phyloP scores from a whole-genome alignment of 176 grass and related monocot genomes.

The Eragrostis curvula region DNA sequence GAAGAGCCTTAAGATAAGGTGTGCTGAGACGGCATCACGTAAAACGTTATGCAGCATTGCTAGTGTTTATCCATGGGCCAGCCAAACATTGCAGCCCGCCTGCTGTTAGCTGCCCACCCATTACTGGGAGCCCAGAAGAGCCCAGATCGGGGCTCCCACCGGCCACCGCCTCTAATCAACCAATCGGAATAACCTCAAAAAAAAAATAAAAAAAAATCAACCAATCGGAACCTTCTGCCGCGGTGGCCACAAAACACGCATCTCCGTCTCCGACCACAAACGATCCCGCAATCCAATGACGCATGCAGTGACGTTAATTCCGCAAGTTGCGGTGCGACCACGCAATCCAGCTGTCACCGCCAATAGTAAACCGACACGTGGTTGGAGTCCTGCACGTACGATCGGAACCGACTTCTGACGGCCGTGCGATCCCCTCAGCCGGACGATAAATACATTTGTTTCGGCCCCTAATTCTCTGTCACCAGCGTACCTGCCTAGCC shows the following conservation, averaged over 20 bases:
- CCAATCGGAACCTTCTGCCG: too few species aligned
- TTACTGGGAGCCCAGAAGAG: too few species aligned
- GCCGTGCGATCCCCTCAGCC: background rate
- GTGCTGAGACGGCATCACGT: too few species aligned
- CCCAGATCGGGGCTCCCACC: too few species aligned
- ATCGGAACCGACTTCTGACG: background rate
- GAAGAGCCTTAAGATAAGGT: too few species aligned
- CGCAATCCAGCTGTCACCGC: slow-evolving; percentile 41
- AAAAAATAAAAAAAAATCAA: too few species aligned
- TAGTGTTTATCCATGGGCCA: too few species aligned
- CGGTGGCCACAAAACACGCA: accelerated
- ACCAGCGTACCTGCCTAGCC: background rate
- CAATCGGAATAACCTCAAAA: too few species aligned
- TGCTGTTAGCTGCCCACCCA: too few species aligned
- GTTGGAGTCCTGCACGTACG: background rate
- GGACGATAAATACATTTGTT: slow-evolving; percentile 46
- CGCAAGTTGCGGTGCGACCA: slow-evolving; percentile 27
- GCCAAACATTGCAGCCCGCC: too few species aligned
- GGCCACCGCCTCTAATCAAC: too few species aligned
- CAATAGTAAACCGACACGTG: slow-evolving; percentile 13
- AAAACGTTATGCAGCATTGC: too few species aligned
- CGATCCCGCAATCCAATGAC: slow-evolving; percentile 35
- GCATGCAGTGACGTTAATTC: slow-evolving; percentile 57
- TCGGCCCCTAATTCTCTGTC: background rate
- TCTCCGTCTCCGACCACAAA: background rate